Conservation (phyloP, 495 filamentous ascomycete species). For the Hapsidospora chrysogenum region DNA sequence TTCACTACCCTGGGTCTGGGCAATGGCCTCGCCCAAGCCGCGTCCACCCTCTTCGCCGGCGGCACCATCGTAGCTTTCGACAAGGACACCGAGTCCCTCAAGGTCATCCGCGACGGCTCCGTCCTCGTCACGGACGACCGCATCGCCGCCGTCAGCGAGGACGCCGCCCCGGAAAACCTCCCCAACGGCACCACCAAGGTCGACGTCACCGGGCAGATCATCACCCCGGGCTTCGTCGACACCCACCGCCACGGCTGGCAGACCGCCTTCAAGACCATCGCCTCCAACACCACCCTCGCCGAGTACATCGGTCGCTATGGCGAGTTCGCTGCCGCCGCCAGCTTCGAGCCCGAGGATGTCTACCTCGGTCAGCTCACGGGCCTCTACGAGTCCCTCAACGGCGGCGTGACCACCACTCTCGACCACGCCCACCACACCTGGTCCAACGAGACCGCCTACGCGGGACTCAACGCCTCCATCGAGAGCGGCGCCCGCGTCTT, state of each 20-base stretch:
- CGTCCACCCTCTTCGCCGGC: conserved; percentile 17
- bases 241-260: conserved; percentile 38
- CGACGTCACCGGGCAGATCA: conserved; percentile 26
- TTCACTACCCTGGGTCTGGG: background rate
- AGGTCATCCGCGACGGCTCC: conserved; percentile 20
- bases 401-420: conserved; percentile 17
- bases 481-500: conserved; percentile 26
- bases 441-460: conserved; percentile 10
- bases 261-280: conserved; percentile 22
- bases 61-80: conserved; percentile 28
- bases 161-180: background rate
- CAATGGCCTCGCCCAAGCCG: background rate
- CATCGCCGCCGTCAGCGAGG: conserved; percentile 15
- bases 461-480: conserved; percentile 18
- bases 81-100: conserved; percentile 13
- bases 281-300: conserved; percentile 14
- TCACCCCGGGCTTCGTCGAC: conserved; percentile 35
- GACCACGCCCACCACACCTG: conserved; percentile 18
- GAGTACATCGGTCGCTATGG: conserved; percentile 14
- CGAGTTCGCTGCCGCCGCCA: conserved; percentile 6
- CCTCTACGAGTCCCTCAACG: conserved; percentile 20
- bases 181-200: conserved; percentile 16
- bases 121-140: conserved; percentile 21
- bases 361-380: conserved; percentile 24
- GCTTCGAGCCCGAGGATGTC: conserved; percentile 15